These are phyloP conservation scores for Meyerozyma athensensis DNA, from an alignment of 1,139 yeast genomes.

Conservation along the genomic window DNA sequence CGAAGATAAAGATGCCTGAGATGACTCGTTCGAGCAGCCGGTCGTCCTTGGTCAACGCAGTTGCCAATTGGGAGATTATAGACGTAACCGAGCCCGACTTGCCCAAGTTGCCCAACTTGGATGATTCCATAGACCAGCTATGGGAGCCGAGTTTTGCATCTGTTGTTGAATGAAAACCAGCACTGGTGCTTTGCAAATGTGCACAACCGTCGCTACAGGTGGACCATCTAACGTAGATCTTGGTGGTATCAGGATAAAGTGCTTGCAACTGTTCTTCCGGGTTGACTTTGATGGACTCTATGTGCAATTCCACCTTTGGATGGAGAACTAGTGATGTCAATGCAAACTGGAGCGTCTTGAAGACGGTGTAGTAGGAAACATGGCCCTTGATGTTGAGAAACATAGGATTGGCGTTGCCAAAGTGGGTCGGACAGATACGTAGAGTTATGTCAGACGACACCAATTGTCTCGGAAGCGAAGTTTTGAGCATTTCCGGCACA, in stretches of 20 bases:
- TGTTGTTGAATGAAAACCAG: conserved; percentile 26
- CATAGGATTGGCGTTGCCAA: conserved; percentile 42
- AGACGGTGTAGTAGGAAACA: conserved; percentile 49
- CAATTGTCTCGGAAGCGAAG: conserved; percentile 44
- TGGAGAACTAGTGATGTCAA: conserved; percentile 51
- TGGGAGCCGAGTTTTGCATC: conserved; percentile 37
- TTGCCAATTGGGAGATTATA: conserved; percentile 23
- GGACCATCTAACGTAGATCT: conserved; percentile 56
- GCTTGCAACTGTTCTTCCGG: conserved; percentile 22
- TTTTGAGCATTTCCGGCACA: conserved; percentile 55
- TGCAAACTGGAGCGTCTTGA: conserved; percentile 51
- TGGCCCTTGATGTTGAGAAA: conserved; percentile 61
- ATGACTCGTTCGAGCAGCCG: conserved; percentile 44
- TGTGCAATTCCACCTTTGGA: conserved; percentile 46
- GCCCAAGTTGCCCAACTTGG: conserved; percentile 8
- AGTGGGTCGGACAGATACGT: conserved; percentile 58
- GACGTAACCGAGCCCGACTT: conserved; percentile 19
- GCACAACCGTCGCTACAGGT: conserved; percentile 53
- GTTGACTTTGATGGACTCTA: conserved; percentile 37
- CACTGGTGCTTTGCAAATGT: conserved; percentile 27
- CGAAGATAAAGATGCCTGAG: conserved; percentile 74
- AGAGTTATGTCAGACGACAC: conserved; percentile 52
- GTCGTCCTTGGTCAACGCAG: conserved; percentile 27
- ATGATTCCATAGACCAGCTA: conserved; percentile 35
- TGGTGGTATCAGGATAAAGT: conserved; percentile 42